Conservation (phyloP, 768 basidiomycete species). For the Phaeotremella skinneri region DNA sequence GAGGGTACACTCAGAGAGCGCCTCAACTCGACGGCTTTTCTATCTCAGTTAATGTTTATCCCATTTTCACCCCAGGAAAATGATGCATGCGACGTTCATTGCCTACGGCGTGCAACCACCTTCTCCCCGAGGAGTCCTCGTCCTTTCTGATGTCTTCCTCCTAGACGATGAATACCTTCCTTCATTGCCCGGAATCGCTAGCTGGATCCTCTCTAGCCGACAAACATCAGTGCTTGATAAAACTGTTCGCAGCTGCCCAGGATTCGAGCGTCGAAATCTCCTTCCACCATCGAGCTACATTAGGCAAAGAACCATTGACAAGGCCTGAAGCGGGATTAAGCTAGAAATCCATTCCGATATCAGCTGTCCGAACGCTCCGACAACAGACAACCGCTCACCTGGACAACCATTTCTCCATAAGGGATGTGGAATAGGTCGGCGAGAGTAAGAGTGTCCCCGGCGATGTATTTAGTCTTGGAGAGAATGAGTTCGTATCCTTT, state of each 20-base stretch:
- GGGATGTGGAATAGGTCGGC: conserved; percentile 64
- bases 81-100: too few species aligned
- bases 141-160: too few species aligned
- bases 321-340: conserved; percentile 13
- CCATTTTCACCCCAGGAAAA: too few species aligned
- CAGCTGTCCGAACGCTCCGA: not conserved
- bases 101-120: too few species aligned
- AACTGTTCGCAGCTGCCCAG: conserved; percentile 11
- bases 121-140: too few species aligned
- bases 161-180: too few species aligned
- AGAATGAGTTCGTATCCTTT: conserved; percentile 62
- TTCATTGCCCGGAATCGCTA: too few species aligned
- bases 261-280: conserved; percentile 10
- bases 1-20: too few species aligned
- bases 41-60: too few species aligned
- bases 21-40: too few species aligned
- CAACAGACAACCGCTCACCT: conserved; percentile 4
- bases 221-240: conserved; percentile 11
- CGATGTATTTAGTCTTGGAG: conserved; percentile 59
- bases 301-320: conserved; percentile 18
- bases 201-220: too few species aligned
- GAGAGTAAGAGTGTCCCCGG: conserved; percentile 58
- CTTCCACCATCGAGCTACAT: conserved; percentile 27
- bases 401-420: conserved; percentile 51
- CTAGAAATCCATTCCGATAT: not conserved